Conservation (phyloP, 202 grass and related monocot genomes). For the Alloteropsis angusta region DNA sequence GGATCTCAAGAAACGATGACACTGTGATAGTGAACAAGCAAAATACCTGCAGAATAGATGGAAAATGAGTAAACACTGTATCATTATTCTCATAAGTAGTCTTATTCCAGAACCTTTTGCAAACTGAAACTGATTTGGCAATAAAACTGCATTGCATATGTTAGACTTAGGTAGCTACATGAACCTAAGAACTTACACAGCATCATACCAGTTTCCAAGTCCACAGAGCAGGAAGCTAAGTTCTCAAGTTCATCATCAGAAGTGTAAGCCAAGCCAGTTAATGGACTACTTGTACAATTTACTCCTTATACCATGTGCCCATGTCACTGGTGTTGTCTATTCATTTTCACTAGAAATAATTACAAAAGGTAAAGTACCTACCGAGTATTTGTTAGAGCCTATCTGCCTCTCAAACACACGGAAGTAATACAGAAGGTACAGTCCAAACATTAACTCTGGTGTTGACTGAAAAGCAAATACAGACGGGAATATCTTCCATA, state of each 20-base stretch:
- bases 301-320: not conserved
- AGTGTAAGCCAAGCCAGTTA: not conserved
- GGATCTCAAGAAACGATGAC: constrained; percentile 39
- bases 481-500: constrained; percentile 76
- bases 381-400: constrained; percentile 93
- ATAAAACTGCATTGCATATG: not conserved
- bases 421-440: constrained; percentile 94
- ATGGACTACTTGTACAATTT: not conserved
- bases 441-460: constrained; percentile 83
- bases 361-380: constrained; percentile 27
- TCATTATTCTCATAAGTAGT: constrained; percentile 6
- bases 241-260: constrained; percentile 1
- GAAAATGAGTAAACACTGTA: not conserved
- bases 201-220: constrained; percentile 8
- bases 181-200: constrained; percentile 16
- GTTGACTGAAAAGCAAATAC: constrained; percentile 76
- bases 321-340: not conserved
- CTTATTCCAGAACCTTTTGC: not conserved
- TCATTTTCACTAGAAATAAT: not conserved
- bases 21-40: constrained; percentile 37
- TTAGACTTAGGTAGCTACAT: not conserved
- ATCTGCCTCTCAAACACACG: constrained; percentile 98
- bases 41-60: constrained; percentile 34
- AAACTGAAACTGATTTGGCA: not conserved
- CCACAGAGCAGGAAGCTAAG: not conserved